phyloP scores from a whole-genome alignment of 140 eudicot species.

The Oenanthe javanica region DNA sequence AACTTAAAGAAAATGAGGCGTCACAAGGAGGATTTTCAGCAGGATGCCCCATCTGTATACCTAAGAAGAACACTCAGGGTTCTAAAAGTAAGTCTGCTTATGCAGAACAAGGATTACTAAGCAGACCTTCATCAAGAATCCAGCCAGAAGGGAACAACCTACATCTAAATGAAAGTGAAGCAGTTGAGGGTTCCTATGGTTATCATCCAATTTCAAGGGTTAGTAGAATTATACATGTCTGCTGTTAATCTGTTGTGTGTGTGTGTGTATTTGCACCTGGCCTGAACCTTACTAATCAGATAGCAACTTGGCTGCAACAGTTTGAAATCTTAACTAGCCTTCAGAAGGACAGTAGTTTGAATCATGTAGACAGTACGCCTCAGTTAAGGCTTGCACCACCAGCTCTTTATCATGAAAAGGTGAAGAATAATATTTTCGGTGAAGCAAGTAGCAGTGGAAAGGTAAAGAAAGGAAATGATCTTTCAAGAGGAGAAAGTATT shows the following conservation, averaged over 20 bases:
- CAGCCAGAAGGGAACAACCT: conserved; percentile 37
- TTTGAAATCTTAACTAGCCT: conserved; percentile 74
- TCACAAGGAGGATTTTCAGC: conserved; percentile 26
- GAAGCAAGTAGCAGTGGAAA: conserved; percentile 50
- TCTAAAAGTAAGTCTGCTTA: conserved; percentile 34
- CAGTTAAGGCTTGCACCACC: conserved; percentile 95
- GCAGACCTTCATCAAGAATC: conserved; percentile 29
- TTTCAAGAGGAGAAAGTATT: conserved; percentile 41
- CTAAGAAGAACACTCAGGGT: conserved; percentile 44
- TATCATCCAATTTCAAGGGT: conserved; percentile 69
- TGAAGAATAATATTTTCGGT: conserved; percentile 37
- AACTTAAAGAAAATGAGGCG: conserved; percentile 37
- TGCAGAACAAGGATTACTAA: conserved; percentile 48
- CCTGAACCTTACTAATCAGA: conserved; percentile 10
- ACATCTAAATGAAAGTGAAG: conserved; percentile 50
- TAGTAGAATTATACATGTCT: conserved; percentile 12
- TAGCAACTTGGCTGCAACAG: conserved; percentile 42
- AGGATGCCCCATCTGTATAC: conserved; percentile 88
- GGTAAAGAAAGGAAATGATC: conserved; percentile 55
- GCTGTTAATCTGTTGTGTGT: neutral
- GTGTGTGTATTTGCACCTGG: neutral
- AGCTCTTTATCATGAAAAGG: conserved; percentile 87
- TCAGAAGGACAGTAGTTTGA: conserved; percentile 45
- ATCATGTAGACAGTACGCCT: conserved; percentile 56
- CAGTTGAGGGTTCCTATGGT: conserved; percentile 33